Percentiles rank a stretch among this genome's conserved stretches.
These are phyloP conservation scores for Monilinia laxa DNA, from an alignment of 2,329 filamentous ascomycete genomes.

Conservation along the genomic window DNA sequence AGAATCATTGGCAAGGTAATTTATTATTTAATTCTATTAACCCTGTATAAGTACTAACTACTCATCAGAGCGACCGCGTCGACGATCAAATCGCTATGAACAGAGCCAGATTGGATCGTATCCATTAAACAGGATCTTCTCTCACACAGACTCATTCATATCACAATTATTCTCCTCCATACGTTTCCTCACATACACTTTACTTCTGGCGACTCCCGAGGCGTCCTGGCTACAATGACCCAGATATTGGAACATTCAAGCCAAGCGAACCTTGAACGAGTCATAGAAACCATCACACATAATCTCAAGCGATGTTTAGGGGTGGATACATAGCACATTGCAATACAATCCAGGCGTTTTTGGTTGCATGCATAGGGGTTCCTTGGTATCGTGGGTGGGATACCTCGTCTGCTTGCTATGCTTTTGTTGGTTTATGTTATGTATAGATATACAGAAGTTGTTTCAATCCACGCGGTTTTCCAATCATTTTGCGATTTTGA, in stretches of 20 bases:
- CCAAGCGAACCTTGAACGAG: background rate
- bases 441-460: background rate
- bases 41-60: constrained; percentile 37
- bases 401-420: background rate
- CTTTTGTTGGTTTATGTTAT: background rate
- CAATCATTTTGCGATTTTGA: too few relatives aligned
- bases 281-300: background rate
- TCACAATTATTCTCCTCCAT: background rate
- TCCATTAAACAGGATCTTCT: constrained; percentile 28
- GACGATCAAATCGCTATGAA: constrained; percentile 81
- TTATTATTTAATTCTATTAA: constrained; percentile 23
- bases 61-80: constrained; percentile 70
- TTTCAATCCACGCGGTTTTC: background rate
- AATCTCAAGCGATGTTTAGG: background rate
- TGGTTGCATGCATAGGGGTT: constrained; percentile 2
- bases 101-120: constrained; percentile 50
- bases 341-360: constrained; percentile 14
- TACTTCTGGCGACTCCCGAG: background rate
- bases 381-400: background rate
- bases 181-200: background rate
- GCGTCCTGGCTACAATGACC: background rate
- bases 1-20: constrained; percentile 75
- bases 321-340: background rate
- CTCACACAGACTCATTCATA: background rate
- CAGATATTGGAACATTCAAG: background rate